Percentiles rank a stretch among this genome's conserved stretches.
Evolutionary conservation across 1,284 basidiomycete genomes (phyloP).

Genomic region (Marasmius oreades): DNA sequence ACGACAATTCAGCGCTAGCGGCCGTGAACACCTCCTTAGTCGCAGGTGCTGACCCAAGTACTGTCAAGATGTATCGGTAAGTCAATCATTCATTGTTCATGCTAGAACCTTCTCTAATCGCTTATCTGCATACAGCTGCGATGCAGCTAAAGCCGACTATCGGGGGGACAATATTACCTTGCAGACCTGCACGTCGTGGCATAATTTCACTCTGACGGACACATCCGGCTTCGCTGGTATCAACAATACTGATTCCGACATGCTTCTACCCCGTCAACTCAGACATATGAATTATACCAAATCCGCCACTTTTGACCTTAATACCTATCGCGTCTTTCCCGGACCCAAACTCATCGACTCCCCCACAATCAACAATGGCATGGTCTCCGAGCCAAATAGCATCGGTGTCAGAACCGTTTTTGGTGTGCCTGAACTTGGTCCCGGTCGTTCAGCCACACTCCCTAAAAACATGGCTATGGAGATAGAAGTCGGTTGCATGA

Average conservation of each 20-base stretch:
- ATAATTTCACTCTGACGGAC: conserved; percentile 19
- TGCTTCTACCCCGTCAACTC: conserved; percentile 16
- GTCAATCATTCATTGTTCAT: not conserved
- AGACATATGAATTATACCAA: not conserved
- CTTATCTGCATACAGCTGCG: not conserved
- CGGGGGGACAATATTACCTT: conserved; percentile 8
- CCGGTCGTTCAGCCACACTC: conserved; percentile 11
- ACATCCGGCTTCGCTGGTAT: conserved; percentile 13
- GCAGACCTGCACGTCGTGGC: conserved; percentile 15
- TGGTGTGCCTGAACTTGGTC: conserved; percentile 15
- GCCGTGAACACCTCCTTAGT: conserved; percentile 11
- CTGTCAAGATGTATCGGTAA: conserved; percentile 12
- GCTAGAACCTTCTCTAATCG: not conserved
- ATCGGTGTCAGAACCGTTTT: conserved; percentile 16
- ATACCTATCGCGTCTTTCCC: conserved; percentile 75
- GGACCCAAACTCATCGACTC: conserved; percentile 32
- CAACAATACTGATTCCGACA: conserved; percentile 19
- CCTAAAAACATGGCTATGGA: conserved; percentile 19
- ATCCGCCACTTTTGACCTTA: not conserved
- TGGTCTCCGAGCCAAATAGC: conserved; percentile 16
- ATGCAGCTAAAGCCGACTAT: not conserved
- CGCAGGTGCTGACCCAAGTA: conserved; percentile 13
- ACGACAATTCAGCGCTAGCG: conserved; percentile 1
- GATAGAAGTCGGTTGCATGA: conserved; percentile 18
- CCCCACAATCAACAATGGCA: conserved; percentile 13